Conservation (phyloP, 2,329 filamentous ascomycete species). For the Microdochium bolleyi region DNA sequence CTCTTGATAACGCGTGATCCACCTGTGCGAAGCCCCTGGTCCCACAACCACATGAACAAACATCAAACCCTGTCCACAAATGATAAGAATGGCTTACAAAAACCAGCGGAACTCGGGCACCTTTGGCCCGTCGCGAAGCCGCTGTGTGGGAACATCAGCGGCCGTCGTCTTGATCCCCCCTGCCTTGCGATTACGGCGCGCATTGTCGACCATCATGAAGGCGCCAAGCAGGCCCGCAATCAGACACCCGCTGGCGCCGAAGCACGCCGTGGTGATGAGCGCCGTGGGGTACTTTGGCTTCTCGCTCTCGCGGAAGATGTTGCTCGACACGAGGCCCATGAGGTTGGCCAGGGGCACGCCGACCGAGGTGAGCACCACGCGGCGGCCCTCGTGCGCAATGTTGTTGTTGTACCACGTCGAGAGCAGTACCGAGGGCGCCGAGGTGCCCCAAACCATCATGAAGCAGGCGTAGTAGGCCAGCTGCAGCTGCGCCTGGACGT, state of each 20-base stretch:
- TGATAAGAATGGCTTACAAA: conserved; percentile 18
- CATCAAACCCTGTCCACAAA: background rate
- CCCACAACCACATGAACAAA: no score
- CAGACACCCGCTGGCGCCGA: conserved; percentile 51
- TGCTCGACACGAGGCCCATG: conserved; percentile 64
- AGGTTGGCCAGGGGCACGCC: conserved; percentile 69
- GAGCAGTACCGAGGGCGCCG: conserved; percentile 63
- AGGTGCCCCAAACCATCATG: conserved; percentile 78
- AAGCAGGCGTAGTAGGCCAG: conserved; percentile 71
- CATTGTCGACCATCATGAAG: conserved; percentile 61
- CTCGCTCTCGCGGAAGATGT: conserved; percentile 60
- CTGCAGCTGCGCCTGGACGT: conserved; percentile 50
- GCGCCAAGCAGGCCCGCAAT: conserved; percentile 45
- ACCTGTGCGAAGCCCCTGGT: no score
- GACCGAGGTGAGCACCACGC: conserved; percentile 62
- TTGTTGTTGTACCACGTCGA: conserved; percentile 73
- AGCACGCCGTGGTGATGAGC: conserved; percentile 54
- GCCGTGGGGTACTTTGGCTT: conserved; percentile 60
- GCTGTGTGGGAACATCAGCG: conserved; percentile 46
- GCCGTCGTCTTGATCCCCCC: conserved; percentile 44
- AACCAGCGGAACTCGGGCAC: conserved; percentile 52
- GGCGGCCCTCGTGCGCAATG: conserved; percentile 66
- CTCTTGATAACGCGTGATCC: no score
- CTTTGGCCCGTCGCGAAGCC: conserved; percentile 44
- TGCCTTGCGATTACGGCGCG: conserved; percentile 38